Conservation (phyloP, 805 yeast species). For the Yarrowia divulgata region DNA sequence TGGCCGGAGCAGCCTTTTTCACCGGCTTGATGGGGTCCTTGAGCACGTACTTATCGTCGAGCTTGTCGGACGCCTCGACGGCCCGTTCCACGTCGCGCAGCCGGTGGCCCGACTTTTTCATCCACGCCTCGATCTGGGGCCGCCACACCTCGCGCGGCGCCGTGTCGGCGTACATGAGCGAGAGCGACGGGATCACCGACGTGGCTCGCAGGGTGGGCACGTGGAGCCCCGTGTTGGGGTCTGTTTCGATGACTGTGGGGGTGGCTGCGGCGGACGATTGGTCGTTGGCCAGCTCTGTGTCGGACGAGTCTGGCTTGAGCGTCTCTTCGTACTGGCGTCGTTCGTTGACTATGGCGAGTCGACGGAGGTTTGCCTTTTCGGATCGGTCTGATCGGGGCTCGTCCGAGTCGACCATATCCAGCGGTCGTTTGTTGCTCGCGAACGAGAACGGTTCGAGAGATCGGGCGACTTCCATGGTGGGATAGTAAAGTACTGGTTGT, state of each 20-base stretch:
- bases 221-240: conserved; percentile 12
- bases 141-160: conserved; percentile 52
- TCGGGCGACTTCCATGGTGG: conserved; percentile 33
- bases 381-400: conserved; percentile 22
- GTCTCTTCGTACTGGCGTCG: conserved; percentile 31
- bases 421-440: conserved; percentile 13
- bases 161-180: conserved; percentile 52
- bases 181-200: conserved; percentile 42
- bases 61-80: conserved; percentile 35
- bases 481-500: neutral
- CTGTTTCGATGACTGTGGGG: conserved; percentile 5
- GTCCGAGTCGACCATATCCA: conserved; percentile 23
- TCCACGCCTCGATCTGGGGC: conserved; percentile 52
- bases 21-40: neutral
- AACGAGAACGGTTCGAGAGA: conserved; percentile 21
- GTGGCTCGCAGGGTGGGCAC: conserved; percentile 41
- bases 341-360: conserved; percentile 31
- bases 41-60: conserved; percentile 22
- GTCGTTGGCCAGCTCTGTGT: neutral
- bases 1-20: neutral
- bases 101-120: conserved; percentile 48
- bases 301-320: conserved; percentile 15
- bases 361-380: conserved; percentile 32
- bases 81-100: conserved; percentile 39
- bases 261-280: neutral